Conservation (phyloP, 345 rosid genomes). For the Salix udensis region DNA sequence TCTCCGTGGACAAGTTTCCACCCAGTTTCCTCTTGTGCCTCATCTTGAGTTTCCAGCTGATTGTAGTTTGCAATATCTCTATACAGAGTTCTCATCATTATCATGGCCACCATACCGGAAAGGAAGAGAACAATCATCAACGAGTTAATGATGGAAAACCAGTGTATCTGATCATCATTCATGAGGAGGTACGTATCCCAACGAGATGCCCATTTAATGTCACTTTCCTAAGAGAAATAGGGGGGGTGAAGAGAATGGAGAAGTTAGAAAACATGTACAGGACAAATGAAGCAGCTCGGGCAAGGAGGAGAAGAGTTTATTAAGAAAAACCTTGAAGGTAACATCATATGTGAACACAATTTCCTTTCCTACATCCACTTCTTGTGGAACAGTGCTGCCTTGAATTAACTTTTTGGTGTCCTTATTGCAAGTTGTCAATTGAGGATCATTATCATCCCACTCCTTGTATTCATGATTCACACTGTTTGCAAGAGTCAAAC, state of each 20-base stretch:
- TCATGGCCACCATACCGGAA: conserved; percentile 99
- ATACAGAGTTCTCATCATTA: conserved; percentile 95
- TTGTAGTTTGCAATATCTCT: conserved; percentile 92
- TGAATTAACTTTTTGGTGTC: conserved; percentile 80
- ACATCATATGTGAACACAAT: conserved; percentile 94
- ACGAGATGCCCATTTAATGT: conserved; percentile 98
- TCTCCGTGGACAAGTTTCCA: conserved; percentile 99
- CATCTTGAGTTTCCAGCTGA: conserved; percentile 97
- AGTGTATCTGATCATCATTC: conserved; percentile 97
- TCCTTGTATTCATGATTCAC: conserved; percentile 91
- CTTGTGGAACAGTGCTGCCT: conserved; percentile 85
- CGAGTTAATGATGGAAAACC: conserved; percentile 97
- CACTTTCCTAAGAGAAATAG: conserved; percentile 56
- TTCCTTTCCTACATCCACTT: conserved; percentile 65
- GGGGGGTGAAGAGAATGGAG: background rate
- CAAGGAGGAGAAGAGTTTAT: background rate
- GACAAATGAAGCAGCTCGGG: background rate
- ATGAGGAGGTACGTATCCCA: conserved; percentile 98
- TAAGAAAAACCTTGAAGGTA: conserved; percentile 59
- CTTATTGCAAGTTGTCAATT: conserved; percentile 83
- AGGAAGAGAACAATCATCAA: conserved; percentile 95
- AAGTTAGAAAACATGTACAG: background rate
- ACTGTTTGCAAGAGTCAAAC: conserved; percentile 39
- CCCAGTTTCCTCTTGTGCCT: conserved; percentile 97
- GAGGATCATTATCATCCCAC: conserved; percentile 85